Evolutionary conservation across 2,329 filamentous ascomycete species (phyloP).

Genomic region (Fusarium robinianum): DNA sequence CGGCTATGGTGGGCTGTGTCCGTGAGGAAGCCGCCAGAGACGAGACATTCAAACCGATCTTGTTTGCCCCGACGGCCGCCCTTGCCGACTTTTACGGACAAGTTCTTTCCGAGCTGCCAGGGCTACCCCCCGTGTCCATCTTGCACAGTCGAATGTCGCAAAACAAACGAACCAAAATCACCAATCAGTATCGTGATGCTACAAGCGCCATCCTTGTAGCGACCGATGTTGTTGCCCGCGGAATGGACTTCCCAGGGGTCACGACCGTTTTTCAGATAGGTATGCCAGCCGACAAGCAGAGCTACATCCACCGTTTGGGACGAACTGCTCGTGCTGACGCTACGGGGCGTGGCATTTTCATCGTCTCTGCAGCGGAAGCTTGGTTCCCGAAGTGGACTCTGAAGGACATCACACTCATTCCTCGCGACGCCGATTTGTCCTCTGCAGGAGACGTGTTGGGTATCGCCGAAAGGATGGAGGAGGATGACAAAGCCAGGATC

Average conservation of each 20-base stretch:
- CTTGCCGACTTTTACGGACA: slow-evolving; percentile 56
- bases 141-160: slow-evolving; percentile 59
- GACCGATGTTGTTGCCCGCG: slow-evolving; percentile 72
- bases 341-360: slow-evolving; percentile 64
- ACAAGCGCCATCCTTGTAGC: slow-evolving; percentile 62
- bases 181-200: slow-evolving; percentile 65
- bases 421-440: slow-evolving; percentile 52
- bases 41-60: slow-evolving; percentile 77
- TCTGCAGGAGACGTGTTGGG: slow-evolving; percentile 43
- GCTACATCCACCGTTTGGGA: slow-evolving; percentile 70
- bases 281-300: slow-evolving; percentile 61
- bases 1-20: slow-evolving; percentile 62
- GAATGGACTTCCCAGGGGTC: slow-evolving; percentile 74
- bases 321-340: slow-evolving; percentile 69
- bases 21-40: slow-evolving; percentile 48
- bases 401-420: slow-evolving; percentile 58
- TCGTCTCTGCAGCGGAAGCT: slow-evolving; percentile 58
- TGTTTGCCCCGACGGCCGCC: slow-evolving; percentile 71
- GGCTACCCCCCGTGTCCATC: slow-evolving; percentile 49
- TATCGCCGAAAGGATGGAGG: slow-evolving; percentile 50
- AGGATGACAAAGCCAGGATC: slow-evolving; percentile 50
- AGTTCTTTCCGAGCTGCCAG: slow-evolving; percentile 47
- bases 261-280: slow-evolving; percentile 69
- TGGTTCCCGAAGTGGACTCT: slow-evolving; percentile 56
- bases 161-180: slow-evolving; percentile 56